Evolutionary conservation across 768 basidiomycete genomes (phyloP), one percentile per base, ranked within the genome.

Genomic region (Boletus vinaceobasis): DNA sequence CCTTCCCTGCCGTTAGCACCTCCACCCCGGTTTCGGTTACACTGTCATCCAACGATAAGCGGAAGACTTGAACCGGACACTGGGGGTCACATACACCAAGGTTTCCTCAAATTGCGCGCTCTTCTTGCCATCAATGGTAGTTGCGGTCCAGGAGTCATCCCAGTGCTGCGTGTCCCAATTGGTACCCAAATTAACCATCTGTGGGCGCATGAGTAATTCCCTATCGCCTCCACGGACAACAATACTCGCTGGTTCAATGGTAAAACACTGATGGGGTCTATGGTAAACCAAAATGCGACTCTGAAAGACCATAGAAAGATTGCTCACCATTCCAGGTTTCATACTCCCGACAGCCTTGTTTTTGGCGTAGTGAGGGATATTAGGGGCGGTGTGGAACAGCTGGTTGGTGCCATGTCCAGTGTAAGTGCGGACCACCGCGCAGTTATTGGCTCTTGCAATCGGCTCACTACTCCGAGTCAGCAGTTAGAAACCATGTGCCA

Each of bases 71-170:
- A 43, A 35, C 36, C 40, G 60, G 40, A 17, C n/a, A 49, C 52
- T n/a, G n/a, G 15, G 47, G 15, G 21, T 47, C 37, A 81, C 93
- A 63, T 65, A 95, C 94, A 99, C 71, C 35, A 99, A 75, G 1
- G 96, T 98, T 65, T 99, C 97, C 70, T 99, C 97, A 67, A 98
- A 99, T 66, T 99, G 97, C 1, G 97, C 97, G 56, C 91, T 94
- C 52, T 81, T 77, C 69, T 88, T 89, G 23, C 94, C 96, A 71
- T 98, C 96, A 13, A 80, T 72, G 5, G 97, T 99, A 21, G 88
- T 92, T 1, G 95, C 93, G 3, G 96, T 98, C 96, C 96, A 98
- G 66, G 93, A 87, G 70, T 96, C 93, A 32, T 88, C 87, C 94
- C 94, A 93, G 67, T 93, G 91, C 21, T 86, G 77, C 51, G 84